Conservation (phyloP, 345 rosid species). For the Lepidium sativum region DNA sequence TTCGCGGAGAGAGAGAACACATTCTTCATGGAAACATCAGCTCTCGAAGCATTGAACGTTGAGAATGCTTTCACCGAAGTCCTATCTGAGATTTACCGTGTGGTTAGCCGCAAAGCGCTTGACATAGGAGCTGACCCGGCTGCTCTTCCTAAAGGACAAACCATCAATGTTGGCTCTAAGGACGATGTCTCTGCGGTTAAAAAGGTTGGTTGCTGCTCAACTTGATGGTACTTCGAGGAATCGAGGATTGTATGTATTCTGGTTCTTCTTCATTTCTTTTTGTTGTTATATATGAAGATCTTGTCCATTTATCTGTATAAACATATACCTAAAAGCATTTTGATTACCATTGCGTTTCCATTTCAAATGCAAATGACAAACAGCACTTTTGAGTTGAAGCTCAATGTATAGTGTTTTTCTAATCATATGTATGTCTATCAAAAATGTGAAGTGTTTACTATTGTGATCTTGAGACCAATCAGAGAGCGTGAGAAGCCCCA, state of each 20-base stretch:
- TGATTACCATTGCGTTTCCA: too few relatives aligned
- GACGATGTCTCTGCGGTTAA: slow-evolving; percentile 75
- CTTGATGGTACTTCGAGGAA: not conserved
- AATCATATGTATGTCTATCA: not conserved
- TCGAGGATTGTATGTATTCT: not conserved
- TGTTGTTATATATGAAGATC: slow-evolving; percentile 1
- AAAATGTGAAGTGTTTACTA: not conserved
- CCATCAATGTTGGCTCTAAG: slow-evolving; percentile 46
- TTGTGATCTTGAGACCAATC: slow-evolving; percentile 55
- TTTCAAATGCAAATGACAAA: not conserved
- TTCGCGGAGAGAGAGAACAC: slow-evolving; percentile 62
- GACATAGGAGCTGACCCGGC: slow-evolving; percentile 62
- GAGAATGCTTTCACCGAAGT: slow-evolving; percentile 69
- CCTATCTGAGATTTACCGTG: slow-evolving; percentile 59
- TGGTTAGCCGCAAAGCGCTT: slow-evolving; percentile 60
- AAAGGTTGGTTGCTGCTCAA: slow-evolving; percentile 69
- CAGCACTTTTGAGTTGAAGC: not conserved
- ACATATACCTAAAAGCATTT: not conserved
- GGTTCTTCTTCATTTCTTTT: not conserved
- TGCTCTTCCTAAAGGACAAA: slow-evolving; percentile 67
- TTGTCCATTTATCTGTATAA: slow-evolving; percentile 14
- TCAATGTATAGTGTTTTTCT: not conserved
- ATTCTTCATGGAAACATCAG: slow-evolving; percentile 48
- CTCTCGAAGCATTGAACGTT: slow-evolving; percentile 61
- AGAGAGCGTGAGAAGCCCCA: slow-evolving; percentile 88